Base-by-base conservation (phyloP, 2,329 filamentous ascomycete genomes). In the Epichloe festucae region DNA sequence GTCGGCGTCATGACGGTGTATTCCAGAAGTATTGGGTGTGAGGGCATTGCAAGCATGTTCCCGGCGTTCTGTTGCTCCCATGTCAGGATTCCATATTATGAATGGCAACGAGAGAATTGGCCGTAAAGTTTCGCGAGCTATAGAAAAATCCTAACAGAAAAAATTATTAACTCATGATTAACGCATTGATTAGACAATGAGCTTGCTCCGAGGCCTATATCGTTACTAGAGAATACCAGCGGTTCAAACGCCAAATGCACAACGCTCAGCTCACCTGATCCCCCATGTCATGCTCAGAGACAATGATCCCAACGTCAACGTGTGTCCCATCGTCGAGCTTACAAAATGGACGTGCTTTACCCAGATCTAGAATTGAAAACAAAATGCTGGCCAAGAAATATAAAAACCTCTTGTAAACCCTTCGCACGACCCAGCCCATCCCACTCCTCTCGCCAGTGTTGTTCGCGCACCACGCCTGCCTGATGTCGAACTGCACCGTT, bases 31-130 rank as follows among this genome's bases (percentile, higher is more conserved):
- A 51, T 35, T 43, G 40, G 38, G 27, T 19, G 41, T 31, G 38
- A 41, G 36, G 36, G 27, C 17, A 55, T 52, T 57, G 53, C 50
- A 55, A 57, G 60, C 60, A 66, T 64, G 59, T 61, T 52, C 55
- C 49, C 54, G 65, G 63, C 59, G 59, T 65, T 63, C 60, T 63
- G 60, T 38, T 48, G 36, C 45, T 35, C 40, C 19, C 63, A 65
- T 64, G 63, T 62, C 61, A 54, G 56, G 57, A 61, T 60, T 62
- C 58, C 42, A 61, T 58, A 58, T 66, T 3, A 19, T 15, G 19
- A 43, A 65, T 61, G 62, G 59, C 52, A 61, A 53, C 15, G 49
- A 35, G 34, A 34, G 54, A 56, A 56, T 58, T 12, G 45, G 27
- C 48, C 27, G 36, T 54, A 51, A 52, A 55, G 21, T 34, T 42